phyloP scores from a whole-genome alignment of 768 basidiomycete genomes.

The Tylopilus balloui region DNA sequence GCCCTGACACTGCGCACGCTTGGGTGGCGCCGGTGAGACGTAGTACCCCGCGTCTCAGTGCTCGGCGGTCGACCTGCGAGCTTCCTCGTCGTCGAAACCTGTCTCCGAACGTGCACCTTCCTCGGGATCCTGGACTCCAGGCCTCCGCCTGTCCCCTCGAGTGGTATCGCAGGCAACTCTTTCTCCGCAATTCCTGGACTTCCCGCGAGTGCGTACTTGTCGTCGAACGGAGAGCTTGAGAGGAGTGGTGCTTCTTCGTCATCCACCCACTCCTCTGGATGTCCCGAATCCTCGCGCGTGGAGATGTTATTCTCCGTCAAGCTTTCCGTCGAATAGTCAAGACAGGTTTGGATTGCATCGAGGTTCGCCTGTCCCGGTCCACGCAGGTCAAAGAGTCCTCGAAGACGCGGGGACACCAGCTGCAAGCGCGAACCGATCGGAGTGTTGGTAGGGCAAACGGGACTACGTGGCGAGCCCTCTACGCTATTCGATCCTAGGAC shows the following conservation, averaged over 20 bases:
- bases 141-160: not conserved
- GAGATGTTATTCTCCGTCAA: not conserved
- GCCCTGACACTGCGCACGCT: conserved; percentile 17
- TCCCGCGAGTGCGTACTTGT: conserved; percentile 16
- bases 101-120: conserved; percentile 15
- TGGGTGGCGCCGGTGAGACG: conserved; percentile 14
- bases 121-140: conserved; percentile 20
- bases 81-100: conserved; percentile 15
- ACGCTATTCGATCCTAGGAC: conserved; percentile 4
- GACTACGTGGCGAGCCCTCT: conserved; percentile 15
- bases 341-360: conserved; percentile 21
- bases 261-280: conserved; percentile 21
- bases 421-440: conserved; percentile 15
- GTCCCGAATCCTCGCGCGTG: conserved; percentile 7
- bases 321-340: conserved; percentile 22
- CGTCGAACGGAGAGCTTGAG: conserved; percentile 20
- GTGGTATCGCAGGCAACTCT: conserved; percentile 11
- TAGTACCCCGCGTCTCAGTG: conserved; percentile 1
- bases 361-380: conserved; percentile 25
- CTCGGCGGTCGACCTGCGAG: not conserved
- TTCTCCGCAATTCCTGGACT: conserved; percentile 13
- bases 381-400: conserved; percentile 28
- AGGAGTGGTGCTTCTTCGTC: conserved; percentile 24
- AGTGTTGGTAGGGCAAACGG: conserved; percentile 22
- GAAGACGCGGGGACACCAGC: conserved; percentile 26